Conservation (phyloP, 306 rosid species). For the Rosa chinensis region DNA sequence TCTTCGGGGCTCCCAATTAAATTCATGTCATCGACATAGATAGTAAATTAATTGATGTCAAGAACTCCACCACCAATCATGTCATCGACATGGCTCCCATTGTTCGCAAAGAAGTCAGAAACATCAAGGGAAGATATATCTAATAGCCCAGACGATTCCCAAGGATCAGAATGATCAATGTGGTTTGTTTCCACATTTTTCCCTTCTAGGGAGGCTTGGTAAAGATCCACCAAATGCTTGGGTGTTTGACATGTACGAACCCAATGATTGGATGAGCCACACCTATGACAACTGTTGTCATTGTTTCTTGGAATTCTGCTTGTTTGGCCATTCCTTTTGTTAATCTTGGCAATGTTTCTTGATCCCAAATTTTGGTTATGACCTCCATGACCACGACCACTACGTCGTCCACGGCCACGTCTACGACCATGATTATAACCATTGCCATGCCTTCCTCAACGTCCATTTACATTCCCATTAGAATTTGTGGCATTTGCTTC, state of each 20-base stretch:
- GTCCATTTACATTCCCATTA: background rate
- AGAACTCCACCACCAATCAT: background rate
- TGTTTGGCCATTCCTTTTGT: background rate
- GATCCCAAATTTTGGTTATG: background rate
- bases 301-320: background rate
- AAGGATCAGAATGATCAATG: background rate
- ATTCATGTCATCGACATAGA: background rate
- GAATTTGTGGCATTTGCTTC: background rate
- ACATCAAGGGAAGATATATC: background rate
- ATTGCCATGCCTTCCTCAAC: too few species aligned
- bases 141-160: background rate
- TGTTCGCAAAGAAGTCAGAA: background rate
- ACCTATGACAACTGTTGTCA: background rate
- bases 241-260: background rate
- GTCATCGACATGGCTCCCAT: background rate
- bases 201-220: background rate
- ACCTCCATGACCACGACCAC: background rate
- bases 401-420: background rate
- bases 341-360: background rate
- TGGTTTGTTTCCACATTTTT: background rate
- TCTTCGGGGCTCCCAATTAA: too few species aligned
- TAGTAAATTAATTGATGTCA: background rate
- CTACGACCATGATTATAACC: background rate
- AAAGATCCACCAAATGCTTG: conserved; percentile 1
- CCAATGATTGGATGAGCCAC: background rate